A percentile compares a stretch with the other conserved stretches of the same genome.
phyloP scores from a whole-genome alignment of 148 eudicot species.

The Hydrangea macrophylla region DNA sequence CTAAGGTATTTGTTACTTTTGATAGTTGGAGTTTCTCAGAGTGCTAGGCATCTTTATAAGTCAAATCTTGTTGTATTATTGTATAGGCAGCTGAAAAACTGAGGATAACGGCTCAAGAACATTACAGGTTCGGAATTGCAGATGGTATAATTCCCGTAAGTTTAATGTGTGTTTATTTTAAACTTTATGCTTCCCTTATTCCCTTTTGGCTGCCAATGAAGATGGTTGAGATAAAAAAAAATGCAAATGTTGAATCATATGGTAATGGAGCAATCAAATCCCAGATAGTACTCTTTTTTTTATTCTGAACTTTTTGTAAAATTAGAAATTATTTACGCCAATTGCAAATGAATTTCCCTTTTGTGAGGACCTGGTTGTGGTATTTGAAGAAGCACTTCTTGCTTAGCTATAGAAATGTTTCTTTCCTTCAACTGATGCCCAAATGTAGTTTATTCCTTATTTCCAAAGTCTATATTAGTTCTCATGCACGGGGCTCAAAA shows the following conservation, averaged over 20 bases:
- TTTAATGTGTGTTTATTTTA: conserved; percentile 3
- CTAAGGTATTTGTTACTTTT: conserved; percentile 24
- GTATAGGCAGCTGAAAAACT: conserved; percentile 40
- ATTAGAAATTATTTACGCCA: not conserved
- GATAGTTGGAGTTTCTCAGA: not conserved
- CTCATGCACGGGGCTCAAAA: too few species aligned
- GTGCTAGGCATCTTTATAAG: not conserved
- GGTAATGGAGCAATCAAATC: not conserved
- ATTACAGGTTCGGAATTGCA: conserved; percentile 23
- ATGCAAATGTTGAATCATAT: not conserved
- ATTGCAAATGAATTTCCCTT: not conserved
- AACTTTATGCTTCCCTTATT: not conserved
- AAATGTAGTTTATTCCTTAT: too few species aligned
- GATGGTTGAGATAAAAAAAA: not conserved
- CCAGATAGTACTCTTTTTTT: too few species aligned
- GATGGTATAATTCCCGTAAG: conserved; percentile 43
- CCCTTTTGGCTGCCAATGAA: not conserved
- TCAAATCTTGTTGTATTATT: not conserved
- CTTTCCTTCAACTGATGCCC: too few species aligned
- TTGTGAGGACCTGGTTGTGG: not conserved
- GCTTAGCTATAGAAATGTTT: not conserved
- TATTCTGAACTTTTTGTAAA: not conserved
- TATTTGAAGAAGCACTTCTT: not conserved
- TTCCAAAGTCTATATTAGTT: too few species aligned
- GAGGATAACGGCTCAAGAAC: conserved; percentile 38